Percentiles rank a stretch among this genome's conserved stretches.
phyloP scores from a whole-genome alignment of 129 eudicot species.

The Pseudognaphalium luteoalbum region DNA sequence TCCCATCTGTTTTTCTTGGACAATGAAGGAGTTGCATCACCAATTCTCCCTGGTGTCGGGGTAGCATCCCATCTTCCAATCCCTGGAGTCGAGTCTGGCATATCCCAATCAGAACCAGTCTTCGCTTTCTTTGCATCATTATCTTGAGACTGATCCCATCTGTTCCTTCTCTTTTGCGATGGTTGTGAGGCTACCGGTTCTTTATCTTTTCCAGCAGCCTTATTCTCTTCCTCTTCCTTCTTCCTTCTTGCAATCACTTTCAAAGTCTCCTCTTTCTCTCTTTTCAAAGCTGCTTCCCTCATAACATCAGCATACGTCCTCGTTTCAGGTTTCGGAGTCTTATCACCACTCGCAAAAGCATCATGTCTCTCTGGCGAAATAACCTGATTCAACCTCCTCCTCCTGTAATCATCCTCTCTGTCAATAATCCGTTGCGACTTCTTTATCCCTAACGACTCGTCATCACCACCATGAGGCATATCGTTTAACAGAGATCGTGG shows the following conservation, averaged over 20 bases:
- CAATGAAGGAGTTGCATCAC: conserved; percentile 87
- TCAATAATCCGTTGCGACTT: conserved; percentile 61
- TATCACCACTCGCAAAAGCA: conserved; percentile 83
- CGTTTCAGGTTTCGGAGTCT: conserved; percentile 80
- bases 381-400: conserved; percentile 80
- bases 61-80: conserved; percentile 99
- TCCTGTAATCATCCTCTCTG: conserved; percentile 78
- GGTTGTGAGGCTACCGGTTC: conserved; percentile 52
- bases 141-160: conserved; percentile 94
- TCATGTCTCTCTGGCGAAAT: conserved; percentile 89
- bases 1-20: conserved; percentile 94
- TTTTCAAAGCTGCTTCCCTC: conserved; percentile 86
- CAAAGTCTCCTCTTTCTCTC: conserved; percentile 77
- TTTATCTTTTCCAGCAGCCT: conserved; percentile 48
- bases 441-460: conserved; percentile 51
- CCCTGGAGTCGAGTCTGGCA: conserved; percentile 96
- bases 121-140: conserved; percentile 67
- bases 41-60: conserved; percentile 85
- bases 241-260: conserved; percentile 71
- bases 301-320: conserved; percentile 93
- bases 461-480: conserved; percentile 56
- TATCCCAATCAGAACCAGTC: conserved; percentile 85
- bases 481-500: conserved; percentile 69
- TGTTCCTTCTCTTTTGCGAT: conserved; percentile 74
- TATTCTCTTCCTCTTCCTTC: conserved; percentile 73